Evolutionary conservation across 257 asterid genomes (phyloP).

Genomic region (Scutellaria barbata): DNA sequence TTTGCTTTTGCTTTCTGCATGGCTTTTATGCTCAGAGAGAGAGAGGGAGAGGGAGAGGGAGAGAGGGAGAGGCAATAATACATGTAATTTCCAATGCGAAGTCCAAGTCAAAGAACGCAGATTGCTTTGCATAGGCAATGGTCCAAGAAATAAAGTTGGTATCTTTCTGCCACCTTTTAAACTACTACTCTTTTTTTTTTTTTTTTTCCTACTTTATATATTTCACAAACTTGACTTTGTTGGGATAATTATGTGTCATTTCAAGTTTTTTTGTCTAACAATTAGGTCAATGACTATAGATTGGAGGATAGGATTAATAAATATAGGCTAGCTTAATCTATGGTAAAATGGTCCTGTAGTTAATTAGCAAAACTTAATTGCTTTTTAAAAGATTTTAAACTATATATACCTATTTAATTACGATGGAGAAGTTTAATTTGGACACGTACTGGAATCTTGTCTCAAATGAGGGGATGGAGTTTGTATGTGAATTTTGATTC

Average conservation of each 20-base stretch:
- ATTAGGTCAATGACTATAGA: constrained; percentile 26
- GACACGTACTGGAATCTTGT: too few species aligned
- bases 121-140: constrained; percentile 31
- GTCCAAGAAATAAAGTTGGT: constrained; percentile 38
- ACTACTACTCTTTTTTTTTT: not conserved
- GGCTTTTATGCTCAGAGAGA: not conserved
- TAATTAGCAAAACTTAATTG: too few species aligned
- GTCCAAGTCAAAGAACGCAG: constrained; percentile 38
- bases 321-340: not conserved
- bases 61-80: constrained; percentile 1
- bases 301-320: not conserved
- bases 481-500: too few species aligned
- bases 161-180: constrained; percentile 34
- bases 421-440: too few species aligned
- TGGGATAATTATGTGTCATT: constrained; percentile 12
- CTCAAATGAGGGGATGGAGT: too few species aligned
- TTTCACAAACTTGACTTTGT: constrained; percentile 38
- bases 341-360: too few species aligned
- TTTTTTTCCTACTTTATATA: constrained; percentile 21
- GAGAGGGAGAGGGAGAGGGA: too few species aligned
- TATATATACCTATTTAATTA: too few species aligned
- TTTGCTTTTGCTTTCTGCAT: constrained; percentile 32
- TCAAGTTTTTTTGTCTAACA: constrained; percentile 22
- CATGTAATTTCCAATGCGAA: constrained; percentile 40
- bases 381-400: too few species aligned